Base-by-base conservation (phyloP, 2,329 filamentous ascomycete species). In the Harringtonia lauricola region DNA sequence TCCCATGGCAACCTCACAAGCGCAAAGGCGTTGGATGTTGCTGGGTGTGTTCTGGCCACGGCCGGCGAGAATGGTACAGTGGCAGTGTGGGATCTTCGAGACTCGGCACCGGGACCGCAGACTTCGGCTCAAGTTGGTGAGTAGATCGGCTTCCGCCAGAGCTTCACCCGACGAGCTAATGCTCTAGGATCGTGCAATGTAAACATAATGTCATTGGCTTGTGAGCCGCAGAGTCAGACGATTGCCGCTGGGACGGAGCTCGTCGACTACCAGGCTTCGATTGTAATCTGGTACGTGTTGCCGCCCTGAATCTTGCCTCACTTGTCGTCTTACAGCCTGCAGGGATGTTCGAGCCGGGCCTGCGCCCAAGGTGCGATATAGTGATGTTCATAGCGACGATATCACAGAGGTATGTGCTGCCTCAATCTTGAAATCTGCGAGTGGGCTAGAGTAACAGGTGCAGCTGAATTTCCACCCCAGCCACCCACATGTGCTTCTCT, bases 231-330 rank as follows among this genome's bases (percentile, higher is more conserved):
- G 12, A 71, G 71, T 14, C 74, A 79, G 51, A 69, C 76, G 4
- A 64, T 90, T 17, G 83, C 80, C 19, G 77, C 79, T 8, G 86
- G 86, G 28, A 87, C 84, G 1, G 86, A 90, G 55, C 67, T 85
- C 31, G 73, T 76, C 34, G 74, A 81, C 51, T 70, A 78, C 58
- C 69, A 74, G 45, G 74, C 78, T 15, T 74, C 73, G 7, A 74
- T 83, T 38, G 55, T 74, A 34, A 62, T 82, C 49, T 83, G 79
- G 79, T 79, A 59, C 47, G 63, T 26, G 5, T 40, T 22, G 12
- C n/a, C 8, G 8, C 7, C 7, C 8, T 21, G 4, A 2, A 9
- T 24, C 29, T 15, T 36, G 13, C 8, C n/a, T 15, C 6, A 4
- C 34, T 43, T 43, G 2, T 30, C 22, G 3, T 37, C n/a, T 33